A percentile compares a stretch with the other conserved stretches of the same genome.
phyloP scores from a whole-genome alignment of 805 yeast genomes.

The Metschnikowia matae region DNA sequence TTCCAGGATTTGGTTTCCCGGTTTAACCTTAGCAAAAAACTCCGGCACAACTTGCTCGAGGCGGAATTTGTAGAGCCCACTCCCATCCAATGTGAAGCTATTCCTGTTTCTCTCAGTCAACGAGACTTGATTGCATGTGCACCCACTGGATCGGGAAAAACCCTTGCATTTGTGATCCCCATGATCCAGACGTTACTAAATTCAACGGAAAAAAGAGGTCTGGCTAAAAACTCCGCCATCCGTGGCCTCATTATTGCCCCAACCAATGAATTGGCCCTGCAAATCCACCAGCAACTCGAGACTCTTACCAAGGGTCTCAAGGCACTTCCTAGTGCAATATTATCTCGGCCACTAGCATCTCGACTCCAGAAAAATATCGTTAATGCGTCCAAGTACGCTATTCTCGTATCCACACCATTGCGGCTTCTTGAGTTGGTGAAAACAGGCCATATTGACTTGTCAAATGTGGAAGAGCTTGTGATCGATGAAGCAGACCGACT shows the following conservation, averaged over 20 bases:
- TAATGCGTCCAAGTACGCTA: constrained; percentile 63
- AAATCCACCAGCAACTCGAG: constrained; percentile 67
- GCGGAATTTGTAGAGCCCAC: constrained; percentile 83
- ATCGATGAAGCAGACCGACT: constrained; percentile 96
- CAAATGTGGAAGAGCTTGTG: constrained; percentile 66
- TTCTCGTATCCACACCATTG: constrained; percentile 83
- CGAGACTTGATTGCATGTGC: constrained; percentile 91
- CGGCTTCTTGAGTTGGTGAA: constrained; percentile 77
- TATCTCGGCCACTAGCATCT: constrained; percentile 68
- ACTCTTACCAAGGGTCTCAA: constrained; percentile 51
- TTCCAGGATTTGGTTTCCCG: constrained; percentile 75
- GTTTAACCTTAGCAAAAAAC: constrained; percentile 56
- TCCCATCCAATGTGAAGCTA: constrained; percentile 86
- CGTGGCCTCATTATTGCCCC: constrained; percentile 85
- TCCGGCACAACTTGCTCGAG: constrained; percentile 60
- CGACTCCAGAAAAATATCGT: constrained; percentile 62
- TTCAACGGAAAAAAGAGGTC: constrained; percentile 11
- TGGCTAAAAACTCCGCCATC: constrained; percentile 46
- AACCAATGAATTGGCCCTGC: constrained; percentile 89
- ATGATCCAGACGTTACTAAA: constrained; percentile 50
- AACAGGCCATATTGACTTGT: constrained; percentile 54
- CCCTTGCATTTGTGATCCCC: constrained; percentile 85
- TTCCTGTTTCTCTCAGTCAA: constrained; percentile 65
- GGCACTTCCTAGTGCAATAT: constrained; percentile 54
- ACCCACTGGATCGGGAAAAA: constrained; percentile 98